A percentile compares a stretch with the other conserved stretches of the same genome.
Conservation (phyloP, 805 yeast species). For the Myxozyma geophila region DNA sequence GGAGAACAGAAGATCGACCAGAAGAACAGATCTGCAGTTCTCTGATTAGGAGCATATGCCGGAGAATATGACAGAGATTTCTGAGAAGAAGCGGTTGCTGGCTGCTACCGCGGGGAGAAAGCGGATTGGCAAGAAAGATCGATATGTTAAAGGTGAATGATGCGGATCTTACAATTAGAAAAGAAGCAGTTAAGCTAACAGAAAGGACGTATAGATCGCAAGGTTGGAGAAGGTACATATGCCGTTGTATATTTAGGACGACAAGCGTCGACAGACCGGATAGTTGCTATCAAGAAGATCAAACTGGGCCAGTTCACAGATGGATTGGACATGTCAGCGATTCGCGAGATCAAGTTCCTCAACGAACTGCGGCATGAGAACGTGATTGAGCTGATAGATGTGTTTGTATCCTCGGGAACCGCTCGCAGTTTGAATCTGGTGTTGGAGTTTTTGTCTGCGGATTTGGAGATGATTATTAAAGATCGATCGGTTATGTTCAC, state of each 20-base stretch:
- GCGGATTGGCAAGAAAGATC: constrained; percentile 18
- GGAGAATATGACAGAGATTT: background rate
- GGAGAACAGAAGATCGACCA: no score
- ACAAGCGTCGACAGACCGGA: constrained; percentile 52
- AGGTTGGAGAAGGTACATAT: constrained; percentile 99
- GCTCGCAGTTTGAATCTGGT: constrained; percentile 71
- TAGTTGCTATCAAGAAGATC: constrained; percentile 92
- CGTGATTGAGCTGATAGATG: constrained; percentile 87
- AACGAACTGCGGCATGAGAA: constrained; percentile 80
- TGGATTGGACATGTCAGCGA: constrained; percentile 96
- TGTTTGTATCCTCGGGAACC: constrained; percentile 58
- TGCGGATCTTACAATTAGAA: background rate
- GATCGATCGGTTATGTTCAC: constrained; percentile 76
- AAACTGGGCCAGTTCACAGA: constrained; percentile 93
- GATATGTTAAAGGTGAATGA: constrained; percentile 21
- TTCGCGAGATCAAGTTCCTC: constrained; percentile 86
- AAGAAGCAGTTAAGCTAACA: background rate
- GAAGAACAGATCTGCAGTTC: background rate
- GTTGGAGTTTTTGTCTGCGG: constrained; percentile 91
- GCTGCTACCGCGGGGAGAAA: constrained; percentile 5
- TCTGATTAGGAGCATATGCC: background rate
- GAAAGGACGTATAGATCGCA: constrained; percentile 55
- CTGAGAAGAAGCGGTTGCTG: background rate
- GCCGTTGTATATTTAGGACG: constrained; percentile 76
- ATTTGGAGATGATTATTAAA: constrained; percentile 84